Conservation (phyloP, 2,329 filamentous ascomycete genomes). For the Pestalotiopsis sp. region DNA sequence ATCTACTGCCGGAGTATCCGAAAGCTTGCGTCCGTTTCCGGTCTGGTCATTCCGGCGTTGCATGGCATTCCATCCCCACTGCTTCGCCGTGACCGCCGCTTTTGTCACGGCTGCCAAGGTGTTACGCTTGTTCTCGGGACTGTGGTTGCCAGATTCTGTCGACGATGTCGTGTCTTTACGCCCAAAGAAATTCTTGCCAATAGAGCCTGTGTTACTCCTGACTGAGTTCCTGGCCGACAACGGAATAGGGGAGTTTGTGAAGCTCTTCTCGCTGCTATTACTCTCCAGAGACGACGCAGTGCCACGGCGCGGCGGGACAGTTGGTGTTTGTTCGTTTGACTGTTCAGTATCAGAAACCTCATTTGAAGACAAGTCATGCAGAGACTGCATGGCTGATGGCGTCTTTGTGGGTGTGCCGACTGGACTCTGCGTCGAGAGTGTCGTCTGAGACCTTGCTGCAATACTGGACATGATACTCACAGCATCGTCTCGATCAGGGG, state of each 20-base stretch:
- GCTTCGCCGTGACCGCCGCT: constrained; percentile 33
- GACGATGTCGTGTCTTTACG: constrained; percentile 27
- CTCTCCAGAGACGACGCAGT: constrained; percentile 32
- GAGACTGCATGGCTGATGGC: constrained; percentile 16
- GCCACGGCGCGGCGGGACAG: constrained; percentile 24
- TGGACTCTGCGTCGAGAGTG: constrained; percentile 25
- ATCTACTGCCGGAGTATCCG: constrained; percentile 30
- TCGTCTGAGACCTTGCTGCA: constrained; percentile 47
- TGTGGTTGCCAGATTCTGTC: constrained; percentile 11
- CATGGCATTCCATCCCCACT: constrained; percentile 34
- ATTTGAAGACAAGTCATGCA: constrained; percentile 17
- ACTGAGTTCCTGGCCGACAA: constrained; percentile 27
- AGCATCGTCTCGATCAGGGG: constrained; percentile 60
- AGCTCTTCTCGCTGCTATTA: constrained; percentile 17
- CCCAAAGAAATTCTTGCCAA: constrained; percentile 26
- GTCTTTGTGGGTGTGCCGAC: constrained; percentile 26
- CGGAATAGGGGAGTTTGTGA: constrained; percentile 21
- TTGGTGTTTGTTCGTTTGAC: constrained; percentile 22
- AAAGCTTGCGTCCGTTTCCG: constrained; percentile 29
- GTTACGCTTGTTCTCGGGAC: constrained; percentile 22
- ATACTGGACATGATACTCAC: constrained; percentile 60
- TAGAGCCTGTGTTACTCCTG: constrained; percentile 28
- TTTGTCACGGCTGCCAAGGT: constrained; percentile 32
- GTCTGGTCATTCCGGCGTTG: constrained; percentile 30
- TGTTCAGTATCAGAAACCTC: constrained; percentile 21